Percentiles rank a stretch among this genome's conserved stretches.
Evolutionary conservation across 371 early-diverging fungal genomes (phyloP).

Genomic region (Apophysomyces elegans): DNA sequence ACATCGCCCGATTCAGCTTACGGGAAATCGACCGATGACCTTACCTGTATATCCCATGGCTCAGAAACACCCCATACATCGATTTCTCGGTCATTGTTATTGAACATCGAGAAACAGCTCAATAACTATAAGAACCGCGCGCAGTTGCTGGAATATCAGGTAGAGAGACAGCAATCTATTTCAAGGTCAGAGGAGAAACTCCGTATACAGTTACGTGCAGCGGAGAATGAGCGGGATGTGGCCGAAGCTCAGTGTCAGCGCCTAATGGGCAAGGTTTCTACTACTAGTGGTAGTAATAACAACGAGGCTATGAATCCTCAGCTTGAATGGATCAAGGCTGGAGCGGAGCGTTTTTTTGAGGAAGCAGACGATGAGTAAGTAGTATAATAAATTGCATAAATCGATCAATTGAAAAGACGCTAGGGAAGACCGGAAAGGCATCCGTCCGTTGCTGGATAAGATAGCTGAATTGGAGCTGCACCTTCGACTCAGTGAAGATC

Average conservation of each 20-base stretch:
- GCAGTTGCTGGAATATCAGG: slow-evolving; percentile 16
- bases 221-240: slow-evolving; percentile 28
- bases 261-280: background rate
- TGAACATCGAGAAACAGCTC: slow-evolving; percentile 29
- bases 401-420: background rate
- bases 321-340: background rate
- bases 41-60: background rate
- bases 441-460: background rate
- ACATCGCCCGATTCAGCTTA: background rate
- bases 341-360: slow-evolving; percentile 3
- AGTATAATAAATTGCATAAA: background rate
- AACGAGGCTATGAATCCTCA: background rate
- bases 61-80: background rate
- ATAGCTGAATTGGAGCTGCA: background rate
- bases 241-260: slow-evolving; percentile 23
- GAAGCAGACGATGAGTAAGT: background rate
- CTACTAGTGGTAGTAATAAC: background rate
- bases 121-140: slow-evolving; percentile 20
- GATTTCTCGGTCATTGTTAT: background rate
- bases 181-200: slow-evolving; percentile 31
- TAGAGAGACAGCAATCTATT: slow-evolving; percentile 29
- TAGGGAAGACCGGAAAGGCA: background rate
- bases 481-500: background rate
- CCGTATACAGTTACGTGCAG: slow-evolving; percentile 32
- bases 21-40: slow-evolving; percentile 6